phyloP scores from a whole-genome alignment of 306 rosid species.

The Urtica urens region DNA sequence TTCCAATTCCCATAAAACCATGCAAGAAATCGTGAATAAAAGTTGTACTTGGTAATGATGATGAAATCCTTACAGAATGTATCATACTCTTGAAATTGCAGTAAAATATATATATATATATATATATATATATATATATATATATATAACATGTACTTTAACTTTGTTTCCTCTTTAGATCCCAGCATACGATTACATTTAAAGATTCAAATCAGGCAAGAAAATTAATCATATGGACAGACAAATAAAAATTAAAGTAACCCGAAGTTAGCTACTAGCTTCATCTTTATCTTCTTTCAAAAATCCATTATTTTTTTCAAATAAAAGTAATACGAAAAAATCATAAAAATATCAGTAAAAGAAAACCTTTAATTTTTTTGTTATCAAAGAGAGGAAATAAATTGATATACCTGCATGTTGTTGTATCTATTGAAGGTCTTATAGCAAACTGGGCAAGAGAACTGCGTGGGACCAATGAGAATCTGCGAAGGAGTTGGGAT shows the following conservation, averaged over 20 bases:
- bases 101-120: not conserved
- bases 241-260: constrained; percentile 20
- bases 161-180: constrained; percentile 26
- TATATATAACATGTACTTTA: constrained; percentile 12
- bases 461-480: constrained; percentile 96
- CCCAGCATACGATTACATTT: constrained; percentile 37
- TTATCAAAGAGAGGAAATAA: not conserved
- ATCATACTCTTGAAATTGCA: no score
- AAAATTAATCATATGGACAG: constrained; percentile 16
- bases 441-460: constrained; percentile 96
- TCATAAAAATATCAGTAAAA: not conserved
- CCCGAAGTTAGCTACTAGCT: no score
- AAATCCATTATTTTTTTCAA: not conserved
- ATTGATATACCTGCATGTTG: constrained; percentile 77
- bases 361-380: not conserved
- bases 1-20: constrained; percentile 29
- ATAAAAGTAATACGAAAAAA: not conserved
- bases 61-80: not conserved
- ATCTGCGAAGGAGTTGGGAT: constrained; percentile 99
- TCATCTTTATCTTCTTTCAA: not conserved
- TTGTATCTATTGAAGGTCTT: constrained; percentile 97
- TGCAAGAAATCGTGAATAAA: constrained; percentile 18
- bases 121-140: not conserved
- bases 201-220: constrained; percentile 38
- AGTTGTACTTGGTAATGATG: not conserved